phyloP scores from a whole-genome alignment of 2,329 filamentous ascomycete genomes.

The Neophaeococcomyces mojaviensis region DNA sequence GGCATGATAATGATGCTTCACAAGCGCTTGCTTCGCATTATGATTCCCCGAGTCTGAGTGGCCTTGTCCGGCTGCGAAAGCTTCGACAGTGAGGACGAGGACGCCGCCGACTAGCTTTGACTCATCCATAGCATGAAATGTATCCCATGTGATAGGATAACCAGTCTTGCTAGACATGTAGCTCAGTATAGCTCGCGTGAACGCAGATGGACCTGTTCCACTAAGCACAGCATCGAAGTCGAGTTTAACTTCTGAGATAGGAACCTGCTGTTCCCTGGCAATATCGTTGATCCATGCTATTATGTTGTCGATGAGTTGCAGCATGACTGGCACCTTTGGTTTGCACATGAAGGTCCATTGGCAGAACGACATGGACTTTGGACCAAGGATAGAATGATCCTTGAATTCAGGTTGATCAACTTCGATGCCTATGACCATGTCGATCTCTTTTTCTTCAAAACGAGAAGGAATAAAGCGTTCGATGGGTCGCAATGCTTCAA shows the following conservation, averaged over 20 bases:
- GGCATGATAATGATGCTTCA: conserved; percentile 69
- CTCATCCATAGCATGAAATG: conserved; percentile 59
- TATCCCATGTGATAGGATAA: conserved; percentile 50
- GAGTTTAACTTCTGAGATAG: conserved; percentile 54
- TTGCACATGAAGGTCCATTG: conserved; percentile 71
- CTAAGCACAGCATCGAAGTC: conserved; percentile 67
- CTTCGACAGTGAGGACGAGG: conserved; percentile 62
- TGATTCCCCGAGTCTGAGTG: conserved; percentile 68
- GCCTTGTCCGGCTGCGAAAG: conserved; percentile 65
- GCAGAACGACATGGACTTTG: conserved; percentile 63
- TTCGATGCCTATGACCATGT: conserved; percentile 64
- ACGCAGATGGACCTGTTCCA: conserved; percentile 65
- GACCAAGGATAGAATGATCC: conserved; percentile 58
- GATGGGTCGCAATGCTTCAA: conserved; percentile 47
- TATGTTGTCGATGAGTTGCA: conserved; percentile 61
- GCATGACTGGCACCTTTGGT: conserved; percentile 60
- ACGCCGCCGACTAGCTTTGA: conserved; percentile 58
- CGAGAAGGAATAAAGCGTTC: conserved; percentile 55
- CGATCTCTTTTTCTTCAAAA: conserved; percentile 57
- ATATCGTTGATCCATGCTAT: conserved; percentile 58
- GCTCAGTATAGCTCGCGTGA: conserved; percentile 56
- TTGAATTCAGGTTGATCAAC: conserved; percentile 61
- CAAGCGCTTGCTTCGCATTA: conserved; percentile 56
- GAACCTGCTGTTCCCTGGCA: conserved; percentile 50
- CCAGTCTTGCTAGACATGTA: conserved; percentile 52